A percentile compares a stretch with the other conserved stretches of the same genome.
Evolutionary conservation across 768 basidiomycete species (phyloP).

Genomic region (Pleurotus salmoneostramineus): DNA sequence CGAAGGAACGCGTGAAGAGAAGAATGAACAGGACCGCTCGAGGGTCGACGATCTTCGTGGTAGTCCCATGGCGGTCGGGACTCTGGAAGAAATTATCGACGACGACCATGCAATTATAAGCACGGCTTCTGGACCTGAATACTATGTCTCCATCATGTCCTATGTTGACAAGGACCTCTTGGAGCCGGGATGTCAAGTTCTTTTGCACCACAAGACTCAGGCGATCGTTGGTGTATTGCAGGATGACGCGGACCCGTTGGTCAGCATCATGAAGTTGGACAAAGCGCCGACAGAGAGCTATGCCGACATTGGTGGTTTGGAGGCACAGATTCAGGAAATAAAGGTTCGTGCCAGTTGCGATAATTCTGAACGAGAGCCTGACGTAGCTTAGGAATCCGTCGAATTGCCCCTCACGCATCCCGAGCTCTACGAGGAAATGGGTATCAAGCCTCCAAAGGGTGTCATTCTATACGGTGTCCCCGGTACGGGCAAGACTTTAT

Average conservation of each 20-base stretch:
- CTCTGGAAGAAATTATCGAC: constrained; percentile 96
- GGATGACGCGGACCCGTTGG: constrained; percentile 93
- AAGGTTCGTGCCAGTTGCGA: constrained; percentile 51
- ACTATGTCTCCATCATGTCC: constrained; percentile 95
- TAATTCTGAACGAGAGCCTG: no score
- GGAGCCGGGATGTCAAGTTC: constrained; percentile 92
- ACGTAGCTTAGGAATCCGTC: constrained; percentile 79
- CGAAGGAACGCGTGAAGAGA: constrained; percentile 84
- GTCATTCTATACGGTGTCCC: constrained; percentile 99
- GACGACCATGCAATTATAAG: constrained; percentile 99
- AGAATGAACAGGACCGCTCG: constrained; percentile 91
- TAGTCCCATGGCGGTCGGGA: constrained; percentile 97
- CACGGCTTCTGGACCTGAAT: constrained; percentile 91
- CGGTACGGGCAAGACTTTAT: constrained; percentile 95
- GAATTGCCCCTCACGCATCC: constrained; percentile 97
- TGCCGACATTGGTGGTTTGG: constrained; percentile 96
- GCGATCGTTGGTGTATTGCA: constrained; percentile 93
- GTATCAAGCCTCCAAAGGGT: constrained; percentile 98
- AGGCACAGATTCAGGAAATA: constrained; percentile 97
- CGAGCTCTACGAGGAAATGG: constrained; percentile 99
- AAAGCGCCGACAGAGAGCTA: constrained; percentile 99
- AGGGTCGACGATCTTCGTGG: constrained; percentile 94
- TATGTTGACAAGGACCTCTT: constrained; percentile 98
- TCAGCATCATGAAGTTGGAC: constrained; percentile 98
- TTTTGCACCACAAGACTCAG: constrained; percentile 95